These are phyloP conservation scores for Sicyos baderoa DNA, from an alignment of 306 rosid genomes.

Conservation along the genomic window DNA sequence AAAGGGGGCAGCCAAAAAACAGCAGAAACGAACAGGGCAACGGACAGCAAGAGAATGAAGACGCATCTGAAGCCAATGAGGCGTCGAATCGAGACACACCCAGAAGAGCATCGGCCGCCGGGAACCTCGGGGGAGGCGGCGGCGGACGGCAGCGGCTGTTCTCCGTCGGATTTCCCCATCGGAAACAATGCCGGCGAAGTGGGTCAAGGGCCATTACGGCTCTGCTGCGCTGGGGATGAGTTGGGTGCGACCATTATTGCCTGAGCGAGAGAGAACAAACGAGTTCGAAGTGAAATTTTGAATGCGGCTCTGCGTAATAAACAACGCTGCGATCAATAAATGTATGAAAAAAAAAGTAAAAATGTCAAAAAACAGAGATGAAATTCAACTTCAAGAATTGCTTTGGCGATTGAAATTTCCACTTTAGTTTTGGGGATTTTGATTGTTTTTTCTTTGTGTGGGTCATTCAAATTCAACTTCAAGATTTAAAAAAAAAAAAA, in stretches of 20 bases:
- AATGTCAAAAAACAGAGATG: conserved; percentile 13
- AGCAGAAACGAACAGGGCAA: conserved; percentile 69
- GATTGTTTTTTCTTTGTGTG: not conserved
- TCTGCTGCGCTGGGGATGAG: conserved; percentile 22
- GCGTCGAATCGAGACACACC: conserved; percentile 38
- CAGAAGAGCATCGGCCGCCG: conserved; percentile 34
- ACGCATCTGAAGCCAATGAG: conserved; percentile 58
- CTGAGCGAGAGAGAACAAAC: conserved; percentile 5
- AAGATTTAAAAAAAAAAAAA: not conserved
- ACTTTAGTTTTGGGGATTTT: conserved; percentile 3
- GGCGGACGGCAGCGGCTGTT: conserved; percentile 33
- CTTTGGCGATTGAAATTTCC: conserved; percentile 14
- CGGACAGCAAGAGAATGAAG: conserved; percentile 48
- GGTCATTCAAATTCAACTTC: not conserved
- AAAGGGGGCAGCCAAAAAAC: conserved; percentile 78
- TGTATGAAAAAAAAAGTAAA: not conserved
- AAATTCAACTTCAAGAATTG: too few relatives aligned
- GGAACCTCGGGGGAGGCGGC: conserved; percentile 14
- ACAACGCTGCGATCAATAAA: not conserved
- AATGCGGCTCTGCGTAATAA: not conserved
- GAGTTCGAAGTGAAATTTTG: conserved; percentile 20
- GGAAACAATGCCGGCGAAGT: conserved; percentile 39
- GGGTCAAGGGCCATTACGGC: conserved; percentile 37
- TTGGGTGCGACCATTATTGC: conserved; percentile 38
- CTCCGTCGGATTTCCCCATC: conserved; percentile 78